Evolutionary conservation across 176 grass and related monocot genomes (phyloP), one percentile per base, ranked within the genome.

Genomic region (Aegilops tauschii): DNA sequence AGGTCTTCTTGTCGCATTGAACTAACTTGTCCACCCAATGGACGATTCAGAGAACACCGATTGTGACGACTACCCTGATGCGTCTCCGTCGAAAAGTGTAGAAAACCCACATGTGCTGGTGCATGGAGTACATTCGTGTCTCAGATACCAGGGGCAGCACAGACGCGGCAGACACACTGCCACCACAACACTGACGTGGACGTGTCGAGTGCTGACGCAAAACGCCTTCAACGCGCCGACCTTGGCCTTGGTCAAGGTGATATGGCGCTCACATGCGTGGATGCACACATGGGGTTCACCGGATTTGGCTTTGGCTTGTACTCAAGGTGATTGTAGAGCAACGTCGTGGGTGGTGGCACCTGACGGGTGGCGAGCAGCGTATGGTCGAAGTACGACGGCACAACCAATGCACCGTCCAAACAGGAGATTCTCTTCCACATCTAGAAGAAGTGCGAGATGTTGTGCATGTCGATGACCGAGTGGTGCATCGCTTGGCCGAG

Each of bases 111-210:
- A 61, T 42, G 4, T 83, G 90, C 76, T 90, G 88, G 80, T 93
- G 86, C 83, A 90, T 89, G 11, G 86, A 93, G 88, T 93, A 93
- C 40, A 95, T 80, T 71, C 86, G 80, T 14, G 83, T 88, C 73
- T 91, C 70, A 0, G 61, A 21, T 0, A 34, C 37, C 0, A 44
- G 10, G 1, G 64, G 79, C 6, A 95, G 91, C 12, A 56, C 88
- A 68, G 5, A 88, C 88, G 3, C 28, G 40, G 76, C 90, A 92
- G 12, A 42, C 85, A 36, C 82, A 92, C 80, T 80, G 93, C 90
- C 8, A 27, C 71, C 44, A 95, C 84, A 8, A 84, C 86, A 39
- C 83, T 76, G 92, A 95, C 27, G 90, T 78, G 2, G 93, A 93
- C 29, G 82, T 50, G 3, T 78, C 81, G 31, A n/a, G 82, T 50